Conservation (phyloP, 331 rosid species). For the Erythrophleum ivorense region DNA sequence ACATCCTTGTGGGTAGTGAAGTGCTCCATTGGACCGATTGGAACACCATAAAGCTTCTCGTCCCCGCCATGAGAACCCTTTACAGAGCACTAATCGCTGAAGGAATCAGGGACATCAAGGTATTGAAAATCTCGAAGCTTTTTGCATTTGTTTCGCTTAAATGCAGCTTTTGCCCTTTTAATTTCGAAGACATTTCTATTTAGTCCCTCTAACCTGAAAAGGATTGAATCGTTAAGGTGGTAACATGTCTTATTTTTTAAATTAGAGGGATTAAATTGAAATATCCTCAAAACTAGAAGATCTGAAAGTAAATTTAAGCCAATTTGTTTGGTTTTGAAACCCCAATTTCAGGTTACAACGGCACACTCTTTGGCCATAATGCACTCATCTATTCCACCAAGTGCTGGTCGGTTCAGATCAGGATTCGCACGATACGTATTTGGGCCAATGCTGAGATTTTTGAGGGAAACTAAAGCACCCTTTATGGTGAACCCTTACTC, state of each 20-base stretch:
- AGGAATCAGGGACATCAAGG: conserved; percentile 74
- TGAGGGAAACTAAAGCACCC: conserved; percentile 61
- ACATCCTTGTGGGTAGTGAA: conserved; percentile 81
- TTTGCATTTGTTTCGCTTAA: not conserved
- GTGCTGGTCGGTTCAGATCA: conserved; percentile 67
- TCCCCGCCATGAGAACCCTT: conserved; percentile 77
- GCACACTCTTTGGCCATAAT: conserved; percentile 84
- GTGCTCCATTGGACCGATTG: conserved; percentile 69
- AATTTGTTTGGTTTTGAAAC: not conserved
- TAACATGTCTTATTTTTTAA: too few species aligned
- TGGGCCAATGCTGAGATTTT: conserved; percentile 66
- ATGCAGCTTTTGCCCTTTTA: not conserved
- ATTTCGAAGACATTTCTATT: not conserved
- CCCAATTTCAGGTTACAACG: conserved; percentile 59
- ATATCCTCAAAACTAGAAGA: too few species aligned
- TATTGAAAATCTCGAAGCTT: conserved; percentile 1
- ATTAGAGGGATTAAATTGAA: too few species aligned
- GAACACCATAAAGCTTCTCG: conserved; percentile 53
- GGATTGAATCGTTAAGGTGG: too few species aligned
- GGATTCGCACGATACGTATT: conserved; percentile 57
- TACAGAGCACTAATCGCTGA: conserved; percentile 60
- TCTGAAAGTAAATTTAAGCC: not conserved
- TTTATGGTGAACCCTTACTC: conserved; percentile 96
- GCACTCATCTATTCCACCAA: conserved; percentile 65
- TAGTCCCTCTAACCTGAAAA: not conserved